Evolutionary conservation across 148 eudicot genomes (phyloP).

Genomic region (Amaranthus hypochondriacus): DNA sequence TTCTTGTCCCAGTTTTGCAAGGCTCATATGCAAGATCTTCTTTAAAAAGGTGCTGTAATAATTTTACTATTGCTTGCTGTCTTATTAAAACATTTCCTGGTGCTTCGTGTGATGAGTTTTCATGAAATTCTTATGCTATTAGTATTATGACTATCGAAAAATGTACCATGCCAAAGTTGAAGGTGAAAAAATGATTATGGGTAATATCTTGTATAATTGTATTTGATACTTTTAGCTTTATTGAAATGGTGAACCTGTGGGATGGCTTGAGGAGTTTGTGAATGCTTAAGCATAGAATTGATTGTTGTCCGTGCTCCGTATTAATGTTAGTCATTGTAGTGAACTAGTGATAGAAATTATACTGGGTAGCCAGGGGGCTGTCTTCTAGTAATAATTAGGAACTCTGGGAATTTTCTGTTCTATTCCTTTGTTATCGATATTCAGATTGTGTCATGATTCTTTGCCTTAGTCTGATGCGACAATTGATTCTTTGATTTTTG

Average conservation of each 20-base stretch:
- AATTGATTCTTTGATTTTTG: conserved; percentile 13
- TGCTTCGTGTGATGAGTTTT: conserved; percentile 4
- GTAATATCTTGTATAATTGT: background rate
- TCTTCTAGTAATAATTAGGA: background rate
- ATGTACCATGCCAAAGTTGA: background rate
- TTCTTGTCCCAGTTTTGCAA: conserved; percentile 84
- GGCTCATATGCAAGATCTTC: conserved; percentile 76
- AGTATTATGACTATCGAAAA: background rate
- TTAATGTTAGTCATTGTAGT: background rate
- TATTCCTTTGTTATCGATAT: background rate
- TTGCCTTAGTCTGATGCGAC: background rate
- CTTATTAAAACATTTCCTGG: background rate
- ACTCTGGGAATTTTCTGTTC: background rate
- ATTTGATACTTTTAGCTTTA: conserved; percentile 2
- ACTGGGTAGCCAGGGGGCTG: no score
- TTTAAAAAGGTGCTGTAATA: conserved; percentile 55
- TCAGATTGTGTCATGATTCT: background rate
- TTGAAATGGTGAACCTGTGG: background rate
- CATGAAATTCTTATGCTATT: background rate
- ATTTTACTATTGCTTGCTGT: conserved; percentile 6
- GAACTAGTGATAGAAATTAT: background rate
- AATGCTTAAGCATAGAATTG: background rate
- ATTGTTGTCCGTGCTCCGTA: background rate
- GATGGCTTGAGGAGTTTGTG: background rate
- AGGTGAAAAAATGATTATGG: background rate